These are phyloP conservation scores for Saururus chinensis DNA, from an alignment of 164 flowering plant species.

Conservation along the genomic window DNA sequence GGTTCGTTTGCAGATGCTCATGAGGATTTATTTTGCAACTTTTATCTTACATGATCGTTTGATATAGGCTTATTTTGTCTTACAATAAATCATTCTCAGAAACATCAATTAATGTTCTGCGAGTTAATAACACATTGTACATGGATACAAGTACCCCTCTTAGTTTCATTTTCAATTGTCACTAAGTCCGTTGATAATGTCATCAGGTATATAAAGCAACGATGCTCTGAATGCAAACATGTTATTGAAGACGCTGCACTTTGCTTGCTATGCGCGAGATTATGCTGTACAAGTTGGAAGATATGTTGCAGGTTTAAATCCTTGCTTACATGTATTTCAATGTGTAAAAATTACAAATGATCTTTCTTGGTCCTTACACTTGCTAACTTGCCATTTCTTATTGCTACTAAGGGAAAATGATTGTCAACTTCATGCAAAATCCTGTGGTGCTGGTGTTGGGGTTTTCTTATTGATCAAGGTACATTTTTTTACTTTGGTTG, in stretches of 20 bases:
- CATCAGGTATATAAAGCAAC: constrained; percentile 70
- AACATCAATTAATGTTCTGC: neutral
- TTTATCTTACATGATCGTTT: too few relatives aligned
- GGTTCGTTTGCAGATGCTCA: constrained; percentile 28
- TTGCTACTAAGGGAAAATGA: constrained; percentile 41
- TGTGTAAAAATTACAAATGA: neutral
- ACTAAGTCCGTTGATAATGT: neutral
- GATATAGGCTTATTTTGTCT: too few relatives aligned
- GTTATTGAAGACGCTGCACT: constrained; percentile 57
- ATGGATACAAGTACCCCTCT: neutral
- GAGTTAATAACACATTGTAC: neutral
- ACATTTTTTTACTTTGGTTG: constrained; percentile 13
- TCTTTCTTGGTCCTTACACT: neutral
- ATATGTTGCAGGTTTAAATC: constrained; percentile 74
- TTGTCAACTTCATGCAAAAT: constrained; percentile 59
- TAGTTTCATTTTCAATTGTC: too few relatives aligned
- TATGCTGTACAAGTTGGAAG: constrained; percentile 73
- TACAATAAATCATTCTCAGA: too few relatives aligned
- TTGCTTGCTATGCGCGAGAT: constrained; percentile 83
- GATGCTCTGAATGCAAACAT: constrained; percentile 49
- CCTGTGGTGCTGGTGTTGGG: constrained; percentile 91
- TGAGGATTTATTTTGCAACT: neutral
- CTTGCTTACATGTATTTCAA: neutral
- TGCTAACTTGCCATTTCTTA: neutral
- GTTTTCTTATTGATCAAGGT: constrained; percentile 77